Evolutionary conservation across 192 early-diverging fungal genomes (phyloP), one percentile per base, ranked within the genome.

Genomic region (Fimicolochytrium jonesii): DNA sequence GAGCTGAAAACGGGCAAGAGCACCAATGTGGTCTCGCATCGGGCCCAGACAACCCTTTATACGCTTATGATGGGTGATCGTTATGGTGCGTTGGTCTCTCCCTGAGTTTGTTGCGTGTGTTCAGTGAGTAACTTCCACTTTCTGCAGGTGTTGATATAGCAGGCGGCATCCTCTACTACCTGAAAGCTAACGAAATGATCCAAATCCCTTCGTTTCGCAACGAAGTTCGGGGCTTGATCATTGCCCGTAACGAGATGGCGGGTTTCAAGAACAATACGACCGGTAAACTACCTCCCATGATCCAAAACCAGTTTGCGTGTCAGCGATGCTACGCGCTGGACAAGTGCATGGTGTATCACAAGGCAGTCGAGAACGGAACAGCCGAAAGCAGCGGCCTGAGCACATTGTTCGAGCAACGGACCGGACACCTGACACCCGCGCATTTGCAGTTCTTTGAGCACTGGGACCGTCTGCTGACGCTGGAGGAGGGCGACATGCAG

Each of bases 1-100:
- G 95, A 98, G 70, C 55, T 98, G 6, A 98, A 98, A 67, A 89
- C 90, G 3, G 92, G 94, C 4, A 86, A 81, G 47, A 71, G 60
- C 6, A 79, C 77, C 0, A 72, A 74, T 10, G 76, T 80, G 30
- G 46, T 84, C 0, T 63, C 79, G 1, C 92, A 98, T 72, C 77
- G 86, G 9, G 89, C 93, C 1, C 95, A 98, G 65, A 84, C 91
- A 0, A 72, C 83, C 13, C 71, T 96, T 13, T 98, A 98, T 72
- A 88, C 89, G 10, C 71, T 94, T 33, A 59, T 95, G 23, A 77
- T 98, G 77, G 76, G 79, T 25, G 95, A 96, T 31, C 80, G 87
- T 23, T 93, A 95, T 67, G 77, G 81, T 87, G 75, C 59, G 59
- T 22, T 18, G 62, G 26, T 11, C 44, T 56, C 50, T 22, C 43